These are phyloP conservation scores for Mycena rosella DNA, from an alignment of 768 basidiomycete species.

Conservation along the genomic window DNA sequence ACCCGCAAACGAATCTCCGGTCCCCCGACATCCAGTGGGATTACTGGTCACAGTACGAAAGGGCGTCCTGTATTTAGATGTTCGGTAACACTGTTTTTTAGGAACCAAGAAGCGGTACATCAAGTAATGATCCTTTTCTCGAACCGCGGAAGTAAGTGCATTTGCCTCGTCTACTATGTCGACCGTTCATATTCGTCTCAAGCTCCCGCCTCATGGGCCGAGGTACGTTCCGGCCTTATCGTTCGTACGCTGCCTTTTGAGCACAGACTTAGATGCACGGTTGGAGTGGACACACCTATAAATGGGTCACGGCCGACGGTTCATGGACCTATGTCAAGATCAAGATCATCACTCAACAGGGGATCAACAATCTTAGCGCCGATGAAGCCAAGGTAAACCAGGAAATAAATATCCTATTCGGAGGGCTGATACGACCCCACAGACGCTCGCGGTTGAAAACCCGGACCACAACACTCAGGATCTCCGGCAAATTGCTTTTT, in stretches of 20 bases:
- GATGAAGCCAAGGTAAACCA: constrained; percentile 16
- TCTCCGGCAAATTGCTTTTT: constrained; percentile 2
- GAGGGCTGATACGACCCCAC: too few relatives aligned
- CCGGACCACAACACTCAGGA: constrained; percentile 33
- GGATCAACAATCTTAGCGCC: constrained; percentile 31
- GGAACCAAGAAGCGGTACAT: constrained; percentile 35
- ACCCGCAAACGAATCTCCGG: constrained; percentile 34
- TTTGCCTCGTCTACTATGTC: neutral
- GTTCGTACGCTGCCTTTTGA: neutral
- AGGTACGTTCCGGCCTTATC: constrained; percentile 1
- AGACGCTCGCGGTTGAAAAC: constrained; percentile 23
- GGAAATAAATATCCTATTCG: neutral
- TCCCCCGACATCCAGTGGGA: constrained; percentile 33
- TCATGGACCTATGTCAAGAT: constrained; percentile 34
- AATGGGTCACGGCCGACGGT: constrained; percentile 28
- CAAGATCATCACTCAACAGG: constrained; percentile 23
- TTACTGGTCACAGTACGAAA: constrained; percentile 36
- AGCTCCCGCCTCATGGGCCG: constrained; percentile 36
- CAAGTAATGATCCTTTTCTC: constrained; percentile 35
- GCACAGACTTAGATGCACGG: constrained; percentile 29
- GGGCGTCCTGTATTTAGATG: neutral
- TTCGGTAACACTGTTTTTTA: neutral
- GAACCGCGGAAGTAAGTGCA: constrained; percentile 28
- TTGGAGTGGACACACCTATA: constrained; percentile 36
- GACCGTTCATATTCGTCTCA: neutral